phyloP scores from a whole-genome alignment of 108 stramenopile species.

The Nitzschia putrida region DNA sequence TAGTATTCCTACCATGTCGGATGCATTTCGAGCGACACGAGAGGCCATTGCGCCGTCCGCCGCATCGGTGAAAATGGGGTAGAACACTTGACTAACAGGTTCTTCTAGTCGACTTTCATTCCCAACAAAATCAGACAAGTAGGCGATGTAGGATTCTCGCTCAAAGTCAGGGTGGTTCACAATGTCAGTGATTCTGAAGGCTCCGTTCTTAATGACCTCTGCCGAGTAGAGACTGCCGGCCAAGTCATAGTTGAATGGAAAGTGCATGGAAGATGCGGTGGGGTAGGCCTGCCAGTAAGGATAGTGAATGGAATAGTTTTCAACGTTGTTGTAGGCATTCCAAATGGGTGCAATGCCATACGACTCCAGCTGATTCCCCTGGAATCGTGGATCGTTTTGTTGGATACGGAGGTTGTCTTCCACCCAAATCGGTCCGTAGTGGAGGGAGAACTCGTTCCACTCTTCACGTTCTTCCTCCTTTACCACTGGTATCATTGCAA shows the following conservation, averaged over 20 bases:
- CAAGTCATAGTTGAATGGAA: not conserved
- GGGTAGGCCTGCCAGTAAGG: slow-evolving; percentile 33
- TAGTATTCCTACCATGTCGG: slow-evolving; percentile 33
- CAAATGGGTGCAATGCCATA: too few relatives aligned
- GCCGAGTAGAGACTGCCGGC: not conserved
- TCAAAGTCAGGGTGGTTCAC: slow-evolving; percentile 33
- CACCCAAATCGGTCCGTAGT: not conserved
- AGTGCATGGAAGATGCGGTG: slow-evolving; percentile 26
- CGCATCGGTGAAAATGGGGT: slow-evolving; percentile 40
- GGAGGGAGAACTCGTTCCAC: too few relatives aligned
- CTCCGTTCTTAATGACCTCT: slow-evolving; percentile 33
- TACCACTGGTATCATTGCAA: too few relatives aligned
- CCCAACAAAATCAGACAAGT: slow-evolving; percentile 33
- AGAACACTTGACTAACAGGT: slow-evolving; percentile 37
- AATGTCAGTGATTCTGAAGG: slow-evolving; percentile 20
- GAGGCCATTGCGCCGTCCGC: not conserved
- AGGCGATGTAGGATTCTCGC: slow-evolving; percentile 9
- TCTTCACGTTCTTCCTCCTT: too few relatives aligned
- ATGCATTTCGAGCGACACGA: not conserved
- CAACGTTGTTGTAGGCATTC: too few relatives aligned
- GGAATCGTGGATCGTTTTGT: not conserved
- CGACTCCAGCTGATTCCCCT: not conserved
- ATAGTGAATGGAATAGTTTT: slow-evolving; percentile 15
- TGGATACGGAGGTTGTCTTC: not conserved
- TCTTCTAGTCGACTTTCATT: slow-evolving; percentile 31